Percentiles rank a stretch among this genome's conserved stretches.
phyloP scores from a whole-genome alignment of 306 rosid genomes.

The Dryas drummondii region DNA sequence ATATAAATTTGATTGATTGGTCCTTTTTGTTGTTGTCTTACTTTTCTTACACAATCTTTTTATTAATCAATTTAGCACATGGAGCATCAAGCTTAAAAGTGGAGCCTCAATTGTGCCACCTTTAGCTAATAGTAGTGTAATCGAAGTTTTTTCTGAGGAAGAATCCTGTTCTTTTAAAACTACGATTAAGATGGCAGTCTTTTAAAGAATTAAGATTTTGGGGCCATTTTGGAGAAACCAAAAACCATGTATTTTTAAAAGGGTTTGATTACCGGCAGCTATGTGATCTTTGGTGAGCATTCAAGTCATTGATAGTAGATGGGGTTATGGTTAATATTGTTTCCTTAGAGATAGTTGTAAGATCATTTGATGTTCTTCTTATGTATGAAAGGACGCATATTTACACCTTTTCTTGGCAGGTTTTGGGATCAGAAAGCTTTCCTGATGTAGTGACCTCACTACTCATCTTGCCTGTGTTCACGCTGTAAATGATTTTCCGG shows the following conservation, averaged over 20 bases:
- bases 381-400: neutral
- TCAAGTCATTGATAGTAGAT: neutral
- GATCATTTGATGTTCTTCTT: neutral
- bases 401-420: conserved; percentile 3
- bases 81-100: neutral
- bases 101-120: neutral
- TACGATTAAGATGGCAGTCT: neutral
- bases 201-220: too few species aligned
- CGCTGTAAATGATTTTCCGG: neutral
- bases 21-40: neutral
- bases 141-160: neutral
- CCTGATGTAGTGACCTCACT: conserved; percentile 6
- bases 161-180: neutral
- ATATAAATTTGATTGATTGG: neutral
- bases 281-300: neutral
- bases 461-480: neutral
- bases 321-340: neutral
- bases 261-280: neutral
- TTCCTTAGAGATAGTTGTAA: neutral
- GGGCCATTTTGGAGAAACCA: neutral
- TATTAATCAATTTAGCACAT: neutral
- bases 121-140: neutral
- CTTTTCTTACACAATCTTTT: neutral
- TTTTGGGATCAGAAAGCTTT: neutral
- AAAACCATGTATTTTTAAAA: neutral